Base-by-base conservation (phyloP, 1,284 basidiomycete species). In the Cutaneotrichosporon daszewskae region DNA sequence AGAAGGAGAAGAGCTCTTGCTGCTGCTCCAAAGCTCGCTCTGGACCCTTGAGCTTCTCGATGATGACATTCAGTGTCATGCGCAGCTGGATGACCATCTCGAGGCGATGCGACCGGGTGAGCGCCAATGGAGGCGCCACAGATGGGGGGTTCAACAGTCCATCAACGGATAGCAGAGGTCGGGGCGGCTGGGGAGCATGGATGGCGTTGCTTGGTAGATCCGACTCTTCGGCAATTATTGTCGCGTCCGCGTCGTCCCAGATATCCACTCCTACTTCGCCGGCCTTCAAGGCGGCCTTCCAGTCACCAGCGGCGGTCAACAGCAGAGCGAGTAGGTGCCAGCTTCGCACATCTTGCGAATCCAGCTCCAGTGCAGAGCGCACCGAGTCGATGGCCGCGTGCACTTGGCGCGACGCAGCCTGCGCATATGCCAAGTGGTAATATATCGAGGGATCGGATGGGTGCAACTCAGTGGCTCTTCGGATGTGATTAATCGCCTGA, bases 311-410 rank as follows among this genome's bases (percentile, higher is more conserved):
- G 5, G 86, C 84, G 0, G 84, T 83, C 10, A 92, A 75, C 13
- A 96, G 68, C 5, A 98, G 74, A 1, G 86, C 87, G 0, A 97
- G 77, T 14, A 97, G 76, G 68, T 97, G 94, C 94, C 92, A 97
- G 44, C 85, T 82, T 31, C 87, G 78, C 20, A 87, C 76, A 55
- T 87, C 83, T 19, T 72, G 73, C 0, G 84, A 76, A 42, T 85
- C 82, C 4, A 78, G 76, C 67, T 92, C 87, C 10, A 94, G 79
- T 0, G 88, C 86, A 11, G 75, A 68, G 11, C 85, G 81, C 0
- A 87, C 85, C 32, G 81, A 75, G 8, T 77, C 70, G 2, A 85
- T 75, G 0, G 90, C 90, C 5, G 76, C 72, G 23, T 79, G 74
- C 17, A 92, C 72, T 52, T 87, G 79, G 22, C 84, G 79, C n/a